These are phyloP conservation scores for Wickerhamiella galacta DNA, from an alignment of 805 yeast genomes.

Conservation along the genomic window DNA sequence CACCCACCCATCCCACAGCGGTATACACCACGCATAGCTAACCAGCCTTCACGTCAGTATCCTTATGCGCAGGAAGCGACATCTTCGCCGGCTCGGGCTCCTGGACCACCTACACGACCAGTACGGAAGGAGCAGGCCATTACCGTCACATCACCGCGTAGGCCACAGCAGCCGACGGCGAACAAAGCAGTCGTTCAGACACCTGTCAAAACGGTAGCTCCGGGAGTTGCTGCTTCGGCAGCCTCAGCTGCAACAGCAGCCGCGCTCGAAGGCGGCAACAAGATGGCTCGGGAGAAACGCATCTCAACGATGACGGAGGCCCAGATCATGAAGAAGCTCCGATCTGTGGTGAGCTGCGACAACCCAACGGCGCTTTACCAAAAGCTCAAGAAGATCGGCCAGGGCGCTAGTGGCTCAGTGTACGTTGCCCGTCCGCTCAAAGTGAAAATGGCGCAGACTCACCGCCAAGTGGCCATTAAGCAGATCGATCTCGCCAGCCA, in stretches of 20 bases:
- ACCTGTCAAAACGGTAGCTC: constrained; percentile 19
- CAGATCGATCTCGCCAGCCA: constrained; percentile 92
- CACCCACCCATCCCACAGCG: too few species aligned
- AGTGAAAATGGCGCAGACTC: constrained; percentile 18
- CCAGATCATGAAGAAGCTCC: constrained; percentile 66
- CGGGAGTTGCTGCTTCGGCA: constrained; percentile 27
- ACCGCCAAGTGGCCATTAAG: constrained; percentile 63
- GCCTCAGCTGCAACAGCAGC: constrained; percentile 21
- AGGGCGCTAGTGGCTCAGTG: constrained; percentile 97
- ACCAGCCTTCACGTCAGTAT: too few species aligned
- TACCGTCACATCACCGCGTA: background rate
- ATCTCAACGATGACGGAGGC: constrained; percentile 62
- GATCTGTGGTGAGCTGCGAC: constrained; percentile 61
- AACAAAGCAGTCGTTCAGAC: background rate
- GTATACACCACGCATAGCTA: too few species aligned
- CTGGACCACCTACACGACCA: background rate
- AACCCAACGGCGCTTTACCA: constrained; percentile 62
- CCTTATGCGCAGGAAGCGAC: too few species aligned
- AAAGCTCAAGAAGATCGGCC: constrained; percentile 68
- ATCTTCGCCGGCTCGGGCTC: background rate
- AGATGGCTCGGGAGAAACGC: constrained; percentile 45
- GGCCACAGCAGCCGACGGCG: background rate
- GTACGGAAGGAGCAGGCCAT: background rate
- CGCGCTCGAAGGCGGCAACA: constrained; percentile 12
- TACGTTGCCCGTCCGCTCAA: constrained; percentile 60